Percentiles rank a stretch among this genome's conserved stretches.
phyloP scores from a whole-genome alignment of 1,284 basidiomycete genomes.

The Ceratobasidium papillatum region DNA sequence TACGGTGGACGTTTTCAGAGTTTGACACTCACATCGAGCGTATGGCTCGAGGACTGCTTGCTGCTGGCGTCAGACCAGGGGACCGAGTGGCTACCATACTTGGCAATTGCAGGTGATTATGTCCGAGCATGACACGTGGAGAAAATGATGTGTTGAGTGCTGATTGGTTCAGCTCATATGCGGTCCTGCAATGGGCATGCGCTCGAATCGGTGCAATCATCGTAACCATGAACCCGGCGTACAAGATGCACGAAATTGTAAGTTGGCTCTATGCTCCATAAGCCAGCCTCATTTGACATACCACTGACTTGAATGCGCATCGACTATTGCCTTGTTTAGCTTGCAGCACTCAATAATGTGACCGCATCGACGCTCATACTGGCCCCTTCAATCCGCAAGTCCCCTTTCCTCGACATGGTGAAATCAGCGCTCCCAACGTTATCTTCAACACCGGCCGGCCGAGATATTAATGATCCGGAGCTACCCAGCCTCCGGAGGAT shows the following conservation, averaged over 20 bases:
- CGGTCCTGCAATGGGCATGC: slow-evolving; percentile 83
- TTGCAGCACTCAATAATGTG: slow-evolving; percentile 68
- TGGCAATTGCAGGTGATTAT: slow-evolving; percentile 77
- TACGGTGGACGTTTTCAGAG: slow-evolving; percentile 79
- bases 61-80: slow-evolving; percentile 75
- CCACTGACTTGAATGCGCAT: neutral
- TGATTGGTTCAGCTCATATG: slow-evolving; percentile 68
- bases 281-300: neutral
- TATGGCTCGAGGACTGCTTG: slow-evolving; percentile 73
- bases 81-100: slow-evolving; percentile 84
- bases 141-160: neutral
- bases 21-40: slow-evolving; percentile 73
- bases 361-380: slow-evolving; percentile 76
- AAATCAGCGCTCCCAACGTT: slow-evolving; percentile 68
- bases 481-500: slow-evolving; percentile 73
- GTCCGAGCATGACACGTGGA: slow-evolving; percentile 22
- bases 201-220: slow-evolving; percentile 81
- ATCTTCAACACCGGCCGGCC: slow-evolving; percentile 58
- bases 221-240: slow-evolving; percentile 85
- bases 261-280: slow-evolving; percentile 46
- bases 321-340: slow-evolving; percentile 53
- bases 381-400: slow-evolving; percentile 73
- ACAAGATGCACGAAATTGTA: slow-evolving; percentile 75
- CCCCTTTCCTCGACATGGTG: slow-evolving; percentile 68
- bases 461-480: slow-evolving; percentile 64